Evolutionary conservation across 306 rosid genomes (phyloP).

Genomic region (Vigna trinervia): DNA sequence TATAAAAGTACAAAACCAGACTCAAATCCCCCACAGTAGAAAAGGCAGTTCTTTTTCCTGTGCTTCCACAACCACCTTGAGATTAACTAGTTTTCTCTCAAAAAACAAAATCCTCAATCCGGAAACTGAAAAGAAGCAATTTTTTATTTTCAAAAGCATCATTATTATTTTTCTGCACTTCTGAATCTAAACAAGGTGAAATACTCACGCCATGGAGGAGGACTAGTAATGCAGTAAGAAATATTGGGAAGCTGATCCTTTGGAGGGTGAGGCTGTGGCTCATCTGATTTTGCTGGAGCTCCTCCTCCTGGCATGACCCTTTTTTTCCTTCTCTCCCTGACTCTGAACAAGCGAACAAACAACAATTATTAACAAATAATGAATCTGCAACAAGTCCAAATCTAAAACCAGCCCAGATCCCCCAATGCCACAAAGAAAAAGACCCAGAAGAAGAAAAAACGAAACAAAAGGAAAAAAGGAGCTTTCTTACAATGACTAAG

Average conservation of each 20-base stretch:
- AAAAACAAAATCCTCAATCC: slow-evolving; percentile 29
- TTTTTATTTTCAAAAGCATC: background rate
- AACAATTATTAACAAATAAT: slow-evolving; percentile 31
- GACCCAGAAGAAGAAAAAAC: slow-evolving; percentile 33
- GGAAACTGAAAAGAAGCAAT: slow-evolving; percentile 43
- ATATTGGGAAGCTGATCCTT: slow-evolving; percentile 88
- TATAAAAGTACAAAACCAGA: slow-evolving; percentile 40
- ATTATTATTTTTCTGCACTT: slow-evolving; percentile 21
- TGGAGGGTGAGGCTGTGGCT: slow-evolving; percentile 98
- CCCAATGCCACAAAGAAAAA: slow-evolving; percentile 48
- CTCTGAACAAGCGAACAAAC: slow-evolving; percentile 40
- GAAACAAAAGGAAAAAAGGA: background rate
- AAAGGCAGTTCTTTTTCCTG: slow-evolving; percentile 16
- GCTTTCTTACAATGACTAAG: slow-evolving; percentile 47
- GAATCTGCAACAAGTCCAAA: slow-evolving; percentile 53
- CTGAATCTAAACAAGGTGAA: slow-evolving; percentile 42
- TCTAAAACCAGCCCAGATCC: slow-evolving; percentile 62
- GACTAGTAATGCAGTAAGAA: slow-evolving; percentile 93
- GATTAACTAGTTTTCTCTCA: background rate
- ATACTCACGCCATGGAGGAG: slow-evolving; percentile 99
- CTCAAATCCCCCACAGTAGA: slow-evolving; percentile 25
- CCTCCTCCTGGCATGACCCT: slow-evolving; percentile 75
- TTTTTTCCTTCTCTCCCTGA: slow-evolving; percentile 39
- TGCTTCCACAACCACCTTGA: slow-evolving; percentile 1
- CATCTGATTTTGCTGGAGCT: slow-evolving; percentile 60